Conservation (phyloP, 2,329 filamentous ascomycete genomes). For the Dactylellina drechsleri region DNA sequence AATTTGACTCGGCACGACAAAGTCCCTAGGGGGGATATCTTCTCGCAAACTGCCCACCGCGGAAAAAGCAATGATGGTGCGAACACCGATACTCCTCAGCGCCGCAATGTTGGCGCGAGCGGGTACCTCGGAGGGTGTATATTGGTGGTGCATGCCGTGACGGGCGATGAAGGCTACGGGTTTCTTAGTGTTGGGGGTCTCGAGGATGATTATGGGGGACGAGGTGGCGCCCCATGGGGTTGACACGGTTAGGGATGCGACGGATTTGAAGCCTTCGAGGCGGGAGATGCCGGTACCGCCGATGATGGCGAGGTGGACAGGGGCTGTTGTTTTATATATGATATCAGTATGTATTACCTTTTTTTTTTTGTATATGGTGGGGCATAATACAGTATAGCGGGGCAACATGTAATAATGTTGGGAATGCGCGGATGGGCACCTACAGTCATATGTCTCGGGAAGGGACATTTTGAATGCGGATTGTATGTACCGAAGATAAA, state of each 20-base stretch:
- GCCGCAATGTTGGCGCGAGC: conserved; percentile 97
- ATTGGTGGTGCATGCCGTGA: conserved; percentile 87
- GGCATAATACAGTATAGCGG: neutral
- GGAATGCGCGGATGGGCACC: conserved; percentile 3
- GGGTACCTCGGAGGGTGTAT: conserved; percentile 94
- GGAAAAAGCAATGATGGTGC: conserved; percentile 91
- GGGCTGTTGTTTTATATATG: conserved; percentile 63
- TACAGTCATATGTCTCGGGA: conserved; percentile 39
- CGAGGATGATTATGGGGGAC: conserved; percentile 82
- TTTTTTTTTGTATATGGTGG: conserved; percentile 2
- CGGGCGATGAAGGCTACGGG: conserved; percentile 93
- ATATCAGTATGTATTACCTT: neutral
- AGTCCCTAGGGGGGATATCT: conserved; percentile 93
- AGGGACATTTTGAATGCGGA: conserved; percentile 51
- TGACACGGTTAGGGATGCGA: conserved; percentile 77
- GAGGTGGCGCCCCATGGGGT: conserved; percentile 91
- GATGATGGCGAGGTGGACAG: conserved; percentile 86
- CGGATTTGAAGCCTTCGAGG: conserved; percentile 85
- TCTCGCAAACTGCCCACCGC: conserved; percentile 93
- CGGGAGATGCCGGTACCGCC: conserved; percentile 92
- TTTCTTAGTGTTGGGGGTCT: conserved; percentile 69
- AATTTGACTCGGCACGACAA: conserved; percentile 93
- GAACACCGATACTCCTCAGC: conserved; percentile 87
- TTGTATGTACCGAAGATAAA: conserved; percentile 31
- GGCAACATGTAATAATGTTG: conserved; percentile 9